These are phyloP conservation scores for Nidula microcarpa DNA, from an alignment of 768 basidiomycete species.

Conservation along the genomic window DNA sequence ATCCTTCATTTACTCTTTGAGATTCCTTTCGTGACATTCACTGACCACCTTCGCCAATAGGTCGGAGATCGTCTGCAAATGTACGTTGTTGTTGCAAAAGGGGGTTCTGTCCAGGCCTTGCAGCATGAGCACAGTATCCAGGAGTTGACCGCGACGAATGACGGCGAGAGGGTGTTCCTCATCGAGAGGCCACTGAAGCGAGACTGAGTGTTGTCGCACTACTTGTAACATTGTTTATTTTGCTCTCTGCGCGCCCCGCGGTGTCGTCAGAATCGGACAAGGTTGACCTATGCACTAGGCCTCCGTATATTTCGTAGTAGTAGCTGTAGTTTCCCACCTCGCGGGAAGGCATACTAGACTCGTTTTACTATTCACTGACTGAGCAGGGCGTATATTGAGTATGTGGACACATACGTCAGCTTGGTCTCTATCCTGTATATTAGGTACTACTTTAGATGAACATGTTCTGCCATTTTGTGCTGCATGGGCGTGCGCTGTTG, in stretches of 20 bases:
- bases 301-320: slow-evolving; percentile 1
- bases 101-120: slow-evolving; percentile 56
- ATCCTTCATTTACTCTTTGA: background rate
- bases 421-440: background rate
- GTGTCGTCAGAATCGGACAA: slow-evolving; percentile 10
- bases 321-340: background rate
- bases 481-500: background rate
- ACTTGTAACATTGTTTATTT: slow-evolving; percentile 8
- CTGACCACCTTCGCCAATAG: slow-evolving; percentile 28
- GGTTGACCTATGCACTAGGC: slow-evolving; percentile 4
- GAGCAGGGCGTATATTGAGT: background rate
- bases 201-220: slow-evolving; percentile 42
- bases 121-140: slow-evolving; percentile 52
- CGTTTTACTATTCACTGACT: background rate
- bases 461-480: slow-evolving; percentile 3
- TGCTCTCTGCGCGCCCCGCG: background rate
- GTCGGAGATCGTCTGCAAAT: slow-evolving; percentile 97
- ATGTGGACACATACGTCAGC: background rate
- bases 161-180: slow-evolving; percentile 75
- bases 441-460: slow-evolving; percentile 6
- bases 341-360: background rate
- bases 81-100: slow-evolving; percentile 77
- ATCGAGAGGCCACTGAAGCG: slow-evolving; percentile 80
- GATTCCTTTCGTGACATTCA: slow-evolving; percentile 4
- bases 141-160: slow-evolving; percentile 58